Evolutionary conservation across 306 rosid genomes (phyloP).

Genomic region (Gynostemma pentaphyllum): DNA sequence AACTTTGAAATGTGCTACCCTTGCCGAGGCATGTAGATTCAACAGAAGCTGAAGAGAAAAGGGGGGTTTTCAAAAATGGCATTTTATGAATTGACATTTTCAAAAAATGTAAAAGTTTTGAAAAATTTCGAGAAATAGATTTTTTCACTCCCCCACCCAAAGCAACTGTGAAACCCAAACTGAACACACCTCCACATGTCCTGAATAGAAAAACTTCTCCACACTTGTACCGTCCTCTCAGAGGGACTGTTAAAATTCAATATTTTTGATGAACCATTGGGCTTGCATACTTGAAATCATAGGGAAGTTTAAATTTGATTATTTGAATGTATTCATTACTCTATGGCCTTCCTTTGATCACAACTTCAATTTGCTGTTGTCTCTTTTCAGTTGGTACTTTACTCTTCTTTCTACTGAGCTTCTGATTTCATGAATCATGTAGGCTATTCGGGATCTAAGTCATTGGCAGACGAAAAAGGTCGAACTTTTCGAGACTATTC

Average conservation of each 20-base stretch:
- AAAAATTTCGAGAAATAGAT: no score
- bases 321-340: background rate
- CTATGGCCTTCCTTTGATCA: background rate
- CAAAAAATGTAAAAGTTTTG: no score
- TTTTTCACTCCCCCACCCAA: no score
- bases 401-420: background rate
- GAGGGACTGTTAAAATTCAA: background rate
- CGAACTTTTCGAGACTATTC: constrained; percentile 19
- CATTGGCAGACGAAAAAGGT: constrained; percentile 20
- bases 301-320: background rate
- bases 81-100: no score
- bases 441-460: constrained; percentile 27
- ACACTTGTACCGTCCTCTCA: background rate
- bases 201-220: background rate
- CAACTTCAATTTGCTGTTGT: background rate
- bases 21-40: no score
- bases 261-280: background rate
- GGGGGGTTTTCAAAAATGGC: no score
- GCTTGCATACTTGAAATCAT: background rate
- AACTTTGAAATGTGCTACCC: no score
- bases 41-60: no score
- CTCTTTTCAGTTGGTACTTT: background rate
- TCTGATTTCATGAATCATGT: background rate
- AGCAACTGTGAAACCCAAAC: background rate
- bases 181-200: background rate